Conservation (phyloP, 2,329 filamentous ascomycete genomes). For the Clonostachys solani region DNA sequence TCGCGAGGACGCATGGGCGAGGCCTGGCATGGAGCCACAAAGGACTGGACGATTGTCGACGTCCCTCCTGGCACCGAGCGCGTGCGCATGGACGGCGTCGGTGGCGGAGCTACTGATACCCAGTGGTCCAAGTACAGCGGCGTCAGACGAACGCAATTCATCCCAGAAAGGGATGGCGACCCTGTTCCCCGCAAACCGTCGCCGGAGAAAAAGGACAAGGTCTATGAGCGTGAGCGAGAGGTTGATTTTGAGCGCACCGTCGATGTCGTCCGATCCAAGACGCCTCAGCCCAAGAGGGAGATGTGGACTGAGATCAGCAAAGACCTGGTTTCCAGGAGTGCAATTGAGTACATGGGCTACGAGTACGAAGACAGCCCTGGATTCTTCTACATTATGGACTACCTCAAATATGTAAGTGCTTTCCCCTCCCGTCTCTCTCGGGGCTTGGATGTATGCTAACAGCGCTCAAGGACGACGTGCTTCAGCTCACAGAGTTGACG, state of each 20-base stretch:
- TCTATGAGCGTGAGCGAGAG: conserved; percentile 35
- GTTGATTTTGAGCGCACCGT: conserved; percentile 52
- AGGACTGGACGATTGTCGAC: conserved; percentile 78
- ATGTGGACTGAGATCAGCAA: conserved; percentile 99
- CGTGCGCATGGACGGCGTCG: conserved; percentile 76
- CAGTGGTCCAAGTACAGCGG: conserved; percentile 79
- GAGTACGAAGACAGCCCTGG: conserved; percentile 85
- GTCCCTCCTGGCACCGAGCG: conserved; percentile 79
- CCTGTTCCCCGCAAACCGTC: conserved; percentile 15
- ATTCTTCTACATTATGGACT: conserved; percentile 92
- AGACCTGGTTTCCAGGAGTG: conserved; percentile 81
- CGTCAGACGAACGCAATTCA: conserved; percentile 69
- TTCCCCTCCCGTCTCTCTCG: neutral
- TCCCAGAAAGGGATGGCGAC: conserved; percentile 58
- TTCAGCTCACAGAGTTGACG: conserved; percentile 76
- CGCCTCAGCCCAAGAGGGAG: conserved; percentile 46
- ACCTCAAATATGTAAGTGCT: conserved; percentile 74
- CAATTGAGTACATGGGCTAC: conserved; percentile 80
- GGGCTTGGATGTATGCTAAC: conserved; percentile 20
- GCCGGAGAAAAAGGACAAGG: conserved; percentile 34
- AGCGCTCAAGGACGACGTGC: conserved; percentile 70
- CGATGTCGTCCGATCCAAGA: conserved; percentile 41
- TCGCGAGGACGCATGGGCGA: conserved; percentile 66
- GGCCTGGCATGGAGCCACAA: conserved; percentile 68
- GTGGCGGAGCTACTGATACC: conserved; percentile 71